Percentiles rank a stretch among this genome's conserved stretches.
These are phyloP conservation scores for Noccaea caerulescens DNA, from an alignment of 345 rosid species.

Conservation along the genomic window DNA sequence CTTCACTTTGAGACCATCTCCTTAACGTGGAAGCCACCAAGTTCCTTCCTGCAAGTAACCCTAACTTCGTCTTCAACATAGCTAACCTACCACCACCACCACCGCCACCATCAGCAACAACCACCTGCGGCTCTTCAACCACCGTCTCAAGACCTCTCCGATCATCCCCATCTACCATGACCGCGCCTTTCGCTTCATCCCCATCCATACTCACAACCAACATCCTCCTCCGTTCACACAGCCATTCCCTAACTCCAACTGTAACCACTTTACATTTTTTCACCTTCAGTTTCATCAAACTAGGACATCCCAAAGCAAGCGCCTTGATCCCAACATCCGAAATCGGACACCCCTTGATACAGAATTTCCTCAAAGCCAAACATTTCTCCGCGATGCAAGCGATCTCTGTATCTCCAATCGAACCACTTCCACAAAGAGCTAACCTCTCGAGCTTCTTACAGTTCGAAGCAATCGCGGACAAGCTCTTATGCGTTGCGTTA, in stretches of 20 bases:
- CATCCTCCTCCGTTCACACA: constrained; percentile 55
- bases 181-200: constrained; percentile 44
- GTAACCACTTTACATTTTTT: constrained; percentile 79
- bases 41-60: constrained; percentile 56
- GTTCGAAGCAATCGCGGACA: constrained; percentile 56
- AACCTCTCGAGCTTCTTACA: constrained; percentile 71
- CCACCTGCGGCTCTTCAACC: constrained; percentile 38
- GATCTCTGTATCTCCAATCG: constrained; percentile 72
- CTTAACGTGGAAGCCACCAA: constrained; percentile 54
- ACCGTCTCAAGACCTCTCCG: constrained; percentile 53
- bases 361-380: constrained; percentile 66
- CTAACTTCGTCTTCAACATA: constrained; percentile 54
- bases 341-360: constrained; percentile 78
- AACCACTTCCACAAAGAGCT: constrained; percentile 75
- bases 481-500: constrained; percentile 61
- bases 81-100: constrained; percentile 52
- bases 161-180: constrained; percentile 46
- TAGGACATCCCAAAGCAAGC: constrained; percentile 78
- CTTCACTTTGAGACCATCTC: constrained; percentile 56
- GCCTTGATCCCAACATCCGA: constrained; percentile 71
- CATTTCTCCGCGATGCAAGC: constrained; percentile 75
- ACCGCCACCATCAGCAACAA: constrained; percentile 41
- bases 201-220: constrained; percentile 69
- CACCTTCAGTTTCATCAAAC: constrained; percentile 75
- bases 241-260: constrained; percentile 58